Evolutionary conservation across 352 stramenopile species (phyloP).

Genomic region (Plasmopara viticola): DNA sequence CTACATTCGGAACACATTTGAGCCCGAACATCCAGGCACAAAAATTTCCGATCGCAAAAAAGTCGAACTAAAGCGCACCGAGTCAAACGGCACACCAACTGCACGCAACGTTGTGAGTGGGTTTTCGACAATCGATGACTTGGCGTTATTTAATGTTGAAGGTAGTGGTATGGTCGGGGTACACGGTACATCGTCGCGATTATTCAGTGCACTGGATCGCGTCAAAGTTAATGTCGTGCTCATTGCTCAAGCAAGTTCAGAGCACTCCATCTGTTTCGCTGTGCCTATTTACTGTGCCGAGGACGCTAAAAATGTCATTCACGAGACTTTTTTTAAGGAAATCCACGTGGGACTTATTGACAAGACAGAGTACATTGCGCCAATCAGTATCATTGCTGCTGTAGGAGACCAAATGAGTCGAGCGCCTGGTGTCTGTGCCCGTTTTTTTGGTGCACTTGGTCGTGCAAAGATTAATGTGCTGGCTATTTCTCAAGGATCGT

Average conservation of each 20-base stretch:
- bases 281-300: constrained; percentile 69
- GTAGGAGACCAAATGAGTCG: constrained; percentile 94
- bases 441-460: constrained; percentile 92
- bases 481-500: constrained; percentile 92
- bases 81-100: constrained; percentile 51
- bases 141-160: constrained; percentile 95
- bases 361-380: constrained; percentile 76
- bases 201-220: constrained; percentile 90
- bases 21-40: constrained; percentile 72
- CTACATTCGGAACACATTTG: constrained; percentile 97
- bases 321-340: constrained; percentile 85
- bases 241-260: constrained; percentile 91
- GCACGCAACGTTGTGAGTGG: constrained; percentile 78
- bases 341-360: constrained; percentile 81
- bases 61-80: constrained; percentile 48
- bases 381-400: constrained; percentile 93
- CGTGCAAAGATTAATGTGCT: constrained; percentile 93
- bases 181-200: constrained; percentile 86
- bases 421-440: constrained; percentile 87
- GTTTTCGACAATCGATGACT: constrained; percentile 91
- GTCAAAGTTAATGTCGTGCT: constrained; percentile 92
- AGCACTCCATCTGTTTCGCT: constrained; percentile 95
- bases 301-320: constrained; percentile 64
- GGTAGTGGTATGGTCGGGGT: constrained; percentile 93
- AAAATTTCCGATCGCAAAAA: constrained; percentile 67